Evolutionary conservation across 2,329 filamentous ascomycete species (phyloP).

Genomic region (Daldinia sp.): DNA sequence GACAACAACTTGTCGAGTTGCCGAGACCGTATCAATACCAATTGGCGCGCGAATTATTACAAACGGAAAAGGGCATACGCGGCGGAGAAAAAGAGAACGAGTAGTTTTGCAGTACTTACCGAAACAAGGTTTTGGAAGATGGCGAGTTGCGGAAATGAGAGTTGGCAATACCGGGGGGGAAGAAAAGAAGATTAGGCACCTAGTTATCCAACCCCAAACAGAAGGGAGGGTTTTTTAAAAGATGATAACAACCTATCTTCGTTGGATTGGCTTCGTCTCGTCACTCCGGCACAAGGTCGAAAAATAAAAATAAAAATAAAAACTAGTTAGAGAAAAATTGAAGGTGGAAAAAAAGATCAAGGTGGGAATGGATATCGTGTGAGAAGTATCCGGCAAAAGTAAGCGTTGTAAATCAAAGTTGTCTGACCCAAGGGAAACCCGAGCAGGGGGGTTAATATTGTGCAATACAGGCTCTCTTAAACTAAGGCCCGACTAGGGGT

Average conservation of each 20-base stretch:
- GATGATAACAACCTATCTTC: neutral
- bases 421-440: conserved; percentile 38
- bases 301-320: conserved; percentile 11
- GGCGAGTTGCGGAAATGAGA: conserved; percentile 7
- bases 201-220: conserved; percentile 1
- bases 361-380: conserved; percentile 29
- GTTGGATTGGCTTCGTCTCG: neutral
- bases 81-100: conserved; percentile 18
- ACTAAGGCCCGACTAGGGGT: conserved; percentile 35
- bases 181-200: conserved; percentile 8
- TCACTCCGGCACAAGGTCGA: neutral
- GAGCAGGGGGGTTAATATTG: conserved; percentile 34
- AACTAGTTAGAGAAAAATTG: conserved; percentile 21
- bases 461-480: conserved; percentile 33
- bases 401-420: conserved; percentile 39
- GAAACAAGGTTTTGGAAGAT: conserved; percentile 17
- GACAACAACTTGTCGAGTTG: conserved; percentile 31
- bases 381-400: conserved; percentile 37
- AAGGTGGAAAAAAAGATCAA: conserved; percentile 28
- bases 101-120: conserved; percentile 26
- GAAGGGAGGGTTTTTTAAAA: neutral
- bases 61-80: conserved; percentile 26
- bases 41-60: conserved; percentile 26
- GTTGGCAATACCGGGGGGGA: neutral
- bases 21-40: conserved; percentile 20